These are phyloP conservation scores for Marasmius oreades DNA, from an alignment of 1,284 basidiomycete genomes.

Conservation along the genomic window DNA sequence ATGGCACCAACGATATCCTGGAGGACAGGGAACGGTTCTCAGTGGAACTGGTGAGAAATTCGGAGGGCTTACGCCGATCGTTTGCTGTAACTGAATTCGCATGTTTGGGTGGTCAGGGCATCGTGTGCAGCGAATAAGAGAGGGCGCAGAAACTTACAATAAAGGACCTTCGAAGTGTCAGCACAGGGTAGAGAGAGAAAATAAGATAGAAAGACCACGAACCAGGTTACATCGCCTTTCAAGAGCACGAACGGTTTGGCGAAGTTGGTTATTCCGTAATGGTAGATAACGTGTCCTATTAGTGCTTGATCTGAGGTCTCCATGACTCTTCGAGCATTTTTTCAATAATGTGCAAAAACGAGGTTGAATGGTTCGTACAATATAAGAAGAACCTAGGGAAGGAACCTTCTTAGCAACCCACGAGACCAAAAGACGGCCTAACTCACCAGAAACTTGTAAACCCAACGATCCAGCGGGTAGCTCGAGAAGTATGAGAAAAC, in stretches of 20 bases:
- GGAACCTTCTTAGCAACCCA: not conserved
- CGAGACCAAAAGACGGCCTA: not conserved
- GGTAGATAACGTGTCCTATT: constrained; percentile 55
- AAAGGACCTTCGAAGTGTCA: constrained; percentile 34
- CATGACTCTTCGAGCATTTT: constrained; percentile 36
- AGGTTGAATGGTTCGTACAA: constrained; percentile 32
- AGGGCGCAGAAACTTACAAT: constrained; percentile 37
- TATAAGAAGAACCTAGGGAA: constrained; percentile 38
- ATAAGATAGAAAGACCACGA: constrained; percentile 17
- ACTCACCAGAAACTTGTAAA: constrained; percentile 57
- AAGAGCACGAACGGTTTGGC: constrained; percentile 37
- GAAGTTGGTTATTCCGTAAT: constrained; percentile 52
- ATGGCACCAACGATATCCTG: constrained; percentile 55
- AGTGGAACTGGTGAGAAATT: not conserved
- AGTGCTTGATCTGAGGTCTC: constrained; percentile 52
- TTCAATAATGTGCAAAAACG: constrained; percentile 1
- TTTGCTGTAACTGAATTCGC: constrained; percentile 51
- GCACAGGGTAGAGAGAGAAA: constrained; percentile 14
- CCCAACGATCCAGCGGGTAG: constrained; percentile 48
- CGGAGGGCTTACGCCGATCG: constrained; percentile 47
- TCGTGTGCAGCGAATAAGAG: constrained; percentile 17
- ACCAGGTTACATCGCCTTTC: constrained; percentile 46
- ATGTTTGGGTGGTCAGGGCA: not conserved
- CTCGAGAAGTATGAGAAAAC: constrained; percentile 50
- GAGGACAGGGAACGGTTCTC: constrained; percentile 5